phyloP scores from a whole-genome alignment of 257 asterid genomes.

The Solanum boliviense region DNA sequence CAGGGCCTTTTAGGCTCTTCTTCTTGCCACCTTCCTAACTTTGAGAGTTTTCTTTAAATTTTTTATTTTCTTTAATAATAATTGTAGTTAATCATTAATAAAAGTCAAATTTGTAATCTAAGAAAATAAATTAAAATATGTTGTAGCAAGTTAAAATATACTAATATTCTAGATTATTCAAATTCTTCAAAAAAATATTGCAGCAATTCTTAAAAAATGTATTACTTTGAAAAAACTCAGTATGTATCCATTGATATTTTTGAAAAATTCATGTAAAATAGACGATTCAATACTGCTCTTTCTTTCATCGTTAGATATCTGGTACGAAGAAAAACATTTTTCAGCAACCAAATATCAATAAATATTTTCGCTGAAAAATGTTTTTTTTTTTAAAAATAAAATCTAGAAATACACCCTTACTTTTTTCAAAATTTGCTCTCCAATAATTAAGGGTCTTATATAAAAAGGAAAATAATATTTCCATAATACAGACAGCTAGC shows the following conservation, averaged over 20 bases:
- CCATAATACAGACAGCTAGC: not conserved
- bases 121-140: not conserved
- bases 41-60: conserved; percentile 1
- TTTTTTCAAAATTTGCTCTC: not conserved
- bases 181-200: not conserved
- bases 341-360: not conserved
- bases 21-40: conserved; percentile 44
- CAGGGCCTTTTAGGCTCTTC: conserved; percentile 35
- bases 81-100: not conserved
- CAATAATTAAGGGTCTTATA: not conserved
- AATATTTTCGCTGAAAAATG: not conserved
- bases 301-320: not conserved
- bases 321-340: too few relatives aligned
- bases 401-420: not conserved
- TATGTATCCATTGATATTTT: not conserved
- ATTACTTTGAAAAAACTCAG: accelerated
- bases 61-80: not conserved
- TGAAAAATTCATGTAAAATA: not conserved
- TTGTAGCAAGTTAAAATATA: not conserved
- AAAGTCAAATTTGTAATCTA: not conserved
- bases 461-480: conserved; percentile 3
- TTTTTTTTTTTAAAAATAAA: not conserved
- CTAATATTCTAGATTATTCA: not conserved
- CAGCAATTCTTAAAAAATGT: not conserved
- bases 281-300: not conserved